Percentiles rank a stretch among this genome's conserved stretches.
Conservation (phyloP, 371 early-diverging fungal species). For the Apophysomyces ossiformis region DNA sequence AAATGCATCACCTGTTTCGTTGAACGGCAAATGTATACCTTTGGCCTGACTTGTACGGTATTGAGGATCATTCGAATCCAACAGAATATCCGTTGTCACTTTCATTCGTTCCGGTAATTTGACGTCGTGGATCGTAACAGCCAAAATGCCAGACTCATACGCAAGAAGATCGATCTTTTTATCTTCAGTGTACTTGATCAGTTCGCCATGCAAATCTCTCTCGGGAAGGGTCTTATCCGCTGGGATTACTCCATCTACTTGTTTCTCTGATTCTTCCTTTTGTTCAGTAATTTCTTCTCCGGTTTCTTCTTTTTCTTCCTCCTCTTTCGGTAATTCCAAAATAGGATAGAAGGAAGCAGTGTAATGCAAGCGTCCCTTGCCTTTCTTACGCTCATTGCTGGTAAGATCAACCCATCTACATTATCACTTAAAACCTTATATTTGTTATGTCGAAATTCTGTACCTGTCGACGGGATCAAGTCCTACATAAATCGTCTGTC, state of each 20-base stretch:
- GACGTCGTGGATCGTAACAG: conserved; percentile 35
- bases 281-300: background rate
- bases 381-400: conserved; percentile 54
- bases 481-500: conserved; percentile 36
- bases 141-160: conserved; percentile 34
- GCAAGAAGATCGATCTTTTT: conserved; percentile 24
- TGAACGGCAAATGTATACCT: conserved; percentile 23
- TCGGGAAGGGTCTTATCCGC: conserved; percentile 8
- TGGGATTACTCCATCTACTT: background rate
- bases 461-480: conserved; percentile 36
- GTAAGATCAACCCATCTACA: conserved; percentile 55
- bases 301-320: conserved; percentile 19
- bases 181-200: conserved; percentile 26
- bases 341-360: conserved; percentile 66
- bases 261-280: conserved; percentile 10
- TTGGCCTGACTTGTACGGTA: conserved; percentile 29
- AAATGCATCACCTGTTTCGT: conserved; percentile 41
- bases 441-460: background rate
- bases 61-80: conserved; percentile 41
- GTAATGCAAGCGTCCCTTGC: conserved; percentile 66
- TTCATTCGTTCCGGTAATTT: conserved; percentile 19
- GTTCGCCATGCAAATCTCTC: conserved; percentile 37
- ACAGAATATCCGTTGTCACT: conserved; percentile 31
- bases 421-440: background rate
- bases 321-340: conserved; percentile 57